These are phyloP conservation scores for Bipolaris zeicola DNA, from an alignment of 2,329 filamentous ascomycete genomes.

Conservation along the genomic window DNA sequence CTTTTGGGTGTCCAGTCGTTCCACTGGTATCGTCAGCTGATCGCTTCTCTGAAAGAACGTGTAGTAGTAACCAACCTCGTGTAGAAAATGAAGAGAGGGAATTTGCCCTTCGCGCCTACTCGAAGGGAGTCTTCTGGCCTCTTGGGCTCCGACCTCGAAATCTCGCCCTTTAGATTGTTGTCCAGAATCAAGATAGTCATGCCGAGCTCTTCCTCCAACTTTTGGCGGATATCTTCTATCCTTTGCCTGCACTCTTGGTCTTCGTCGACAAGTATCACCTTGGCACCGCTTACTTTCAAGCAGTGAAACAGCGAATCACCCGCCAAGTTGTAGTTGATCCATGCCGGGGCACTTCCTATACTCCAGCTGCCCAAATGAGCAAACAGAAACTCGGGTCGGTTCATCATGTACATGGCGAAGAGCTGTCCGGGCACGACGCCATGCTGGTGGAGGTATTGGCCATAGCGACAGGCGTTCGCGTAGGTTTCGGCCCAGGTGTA, in stretches of 20 bases:
- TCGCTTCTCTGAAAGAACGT: background rate
- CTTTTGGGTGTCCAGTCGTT: slow-evolving; percentile 78
- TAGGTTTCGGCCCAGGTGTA: slow-evolving; percentile 48
- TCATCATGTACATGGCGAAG: slow-evolving; percentile 70
- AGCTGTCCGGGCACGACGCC: slow-evolving; percentile 65
- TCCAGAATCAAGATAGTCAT: slow-evolving; percentile 64
- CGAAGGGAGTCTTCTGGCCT: slow-evolving; percentile 63
- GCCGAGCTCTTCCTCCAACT: slow-evolving; percentile 61
- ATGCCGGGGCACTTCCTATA: slow-evolving; percentile 70
- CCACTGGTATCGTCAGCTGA: slow-evolving; percentile 55
- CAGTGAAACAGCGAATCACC: slow-evolving; percentile 70
- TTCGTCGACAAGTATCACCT: slow-evolving; percentile 54
- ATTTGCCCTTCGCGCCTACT: slow-evolving; percentile 56
- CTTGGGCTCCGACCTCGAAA: slow-evolving; percentile 55
- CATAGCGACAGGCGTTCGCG: slow-evolving; percentile 50
- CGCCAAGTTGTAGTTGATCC: slow-evolving; percentile 73
- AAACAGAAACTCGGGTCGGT: slow-evolving; percentile 70
- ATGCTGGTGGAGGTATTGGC: slow-evolving; percentile 44
- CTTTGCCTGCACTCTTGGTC: slow-evolving; percentile 59
- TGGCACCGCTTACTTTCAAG: slow-evolving; percentile 61
- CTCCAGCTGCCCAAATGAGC: slow-evolving; percentile 68
- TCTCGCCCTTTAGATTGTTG: slow-evolving; percentile 53
- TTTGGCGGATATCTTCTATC: slow-evolving; percentile 58
- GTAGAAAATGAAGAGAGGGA: slow-evolving; percentile 70
- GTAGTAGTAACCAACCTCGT: slow-evolving; percentile 58